These are phyloP conservation scores for Jaltomata sinuosa DNA, from an alignment of 257 asterid genomes.

Conservation along the genomic window DNA sequence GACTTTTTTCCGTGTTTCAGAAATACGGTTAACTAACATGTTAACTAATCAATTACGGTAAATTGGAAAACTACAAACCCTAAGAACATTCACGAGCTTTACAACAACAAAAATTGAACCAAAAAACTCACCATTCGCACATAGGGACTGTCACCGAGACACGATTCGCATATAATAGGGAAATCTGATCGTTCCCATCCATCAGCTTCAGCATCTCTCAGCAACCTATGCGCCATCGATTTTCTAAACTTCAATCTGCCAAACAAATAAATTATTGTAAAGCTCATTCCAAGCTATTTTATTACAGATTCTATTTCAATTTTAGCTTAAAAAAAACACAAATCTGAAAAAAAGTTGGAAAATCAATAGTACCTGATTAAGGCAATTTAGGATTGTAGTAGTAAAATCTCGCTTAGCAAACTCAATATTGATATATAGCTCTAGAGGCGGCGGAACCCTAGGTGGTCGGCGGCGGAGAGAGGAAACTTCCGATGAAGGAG, in stretches of 20 bases:
- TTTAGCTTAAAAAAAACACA: neutral
- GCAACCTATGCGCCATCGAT: slow-evolving; percentile 78
- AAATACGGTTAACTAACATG: too few species aligned
- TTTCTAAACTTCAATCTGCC: neutral
- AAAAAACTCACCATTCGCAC: slow-evolving; percentile 69
- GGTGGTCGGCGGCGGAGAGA: neutral
- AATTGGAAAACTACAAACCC: neutral
- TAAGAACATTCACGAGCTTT: neutral
- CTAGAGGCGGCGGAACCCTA: neutral
- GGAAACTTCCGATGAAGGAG: neutral
- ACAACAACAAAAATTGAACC: neutral
- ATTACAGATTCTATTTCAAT: neutral
- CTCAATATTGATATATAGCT: neutral
- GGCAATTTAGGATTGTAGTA: neutral
- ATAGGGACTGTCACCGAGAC: slow-evolving; percentile 92
- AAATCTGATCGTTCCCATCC: slow-evolving; percentile 98
- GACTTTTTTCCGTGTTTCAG: too few species aligned
- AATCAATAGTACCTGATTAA: neutral
- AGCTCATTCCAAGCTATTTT: neutral
- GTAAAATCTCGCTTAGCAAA: neutral
- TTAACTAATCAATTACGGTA: too few species aligned
- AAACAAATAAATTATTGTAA: neutral
- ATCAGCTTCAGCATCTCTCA: slow-evolving; percentile 90
- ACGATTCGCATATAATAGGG: slow-evolving; percentile 91
- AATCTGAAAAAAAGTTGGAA: neutral